Conservation (phyloP, 148 eudicot species). For the Dianthus caryophyllus region DNA sequence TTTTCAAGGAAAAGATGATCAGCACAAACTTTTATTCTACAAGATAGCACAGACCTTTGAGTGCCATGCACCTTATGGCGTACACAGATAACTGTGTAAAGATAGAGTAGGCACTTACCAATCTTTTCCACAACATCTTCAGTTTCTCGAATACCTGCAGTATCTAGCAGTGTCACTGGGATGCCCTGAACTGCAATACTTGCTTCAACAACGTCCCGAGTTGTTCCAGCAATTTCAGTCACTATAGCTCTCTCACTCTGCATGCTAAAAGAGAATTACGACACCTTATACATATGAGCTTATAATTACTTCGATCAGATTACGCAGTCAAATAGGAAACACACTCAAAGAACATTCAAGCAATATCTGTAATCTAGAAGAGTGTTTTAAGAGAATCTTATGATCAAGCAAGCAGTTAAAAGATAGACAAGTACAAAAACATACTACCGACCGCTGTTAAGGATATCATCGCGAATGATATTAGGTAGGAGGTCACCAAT, state of each 20-base stretch:
- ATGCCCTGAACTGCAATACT: constrained; percentile 72
- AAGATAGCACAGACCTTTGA: neutral
- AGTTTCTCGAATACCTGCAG: constrained; percentile 97
- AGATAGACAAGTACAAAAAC: neutral
- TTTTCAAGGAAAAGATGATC: neutral
- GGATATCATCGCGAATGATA: too few relatives aligned
- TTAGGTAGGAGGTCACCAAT: too few relatives aligned
- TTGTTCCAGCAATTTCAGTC: constrained; percentile 96
- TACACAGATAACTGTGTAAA: neutral
- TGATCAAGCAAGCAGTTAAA: neutral
- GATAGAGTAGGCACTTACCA: constrained; percentile 40
- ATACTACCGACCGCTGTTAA: too few relatives aligned
- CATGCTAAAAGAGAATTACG: constrained; percentile 58
- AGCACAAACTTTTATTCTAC: neutral
- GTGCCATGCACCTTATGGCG: neutral
- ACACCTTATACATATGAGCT: constrained; percentile 34
- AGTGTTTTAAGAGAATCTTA: neutral
- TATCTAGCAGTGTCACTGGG: constrained; percentile 90
- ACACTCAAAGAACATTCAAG: neutral
- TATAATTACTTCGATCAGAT: constrained; percentile 4
- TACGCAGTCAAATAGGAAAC: constrained; percentile 9
- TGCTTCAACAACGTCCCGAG: constrained; percentile 91
- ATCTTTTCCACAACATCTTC: constrained; percentile 84
- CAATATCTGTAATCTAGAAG: neutral
- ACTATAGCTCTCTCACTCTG: constrained; percentile 99